Percentiles rank a stretch among this genome's conserved stretches.
phyloP scores from a whole-genome alignment of 805 yeast species.

The Starmera pachycereana region DNA sequence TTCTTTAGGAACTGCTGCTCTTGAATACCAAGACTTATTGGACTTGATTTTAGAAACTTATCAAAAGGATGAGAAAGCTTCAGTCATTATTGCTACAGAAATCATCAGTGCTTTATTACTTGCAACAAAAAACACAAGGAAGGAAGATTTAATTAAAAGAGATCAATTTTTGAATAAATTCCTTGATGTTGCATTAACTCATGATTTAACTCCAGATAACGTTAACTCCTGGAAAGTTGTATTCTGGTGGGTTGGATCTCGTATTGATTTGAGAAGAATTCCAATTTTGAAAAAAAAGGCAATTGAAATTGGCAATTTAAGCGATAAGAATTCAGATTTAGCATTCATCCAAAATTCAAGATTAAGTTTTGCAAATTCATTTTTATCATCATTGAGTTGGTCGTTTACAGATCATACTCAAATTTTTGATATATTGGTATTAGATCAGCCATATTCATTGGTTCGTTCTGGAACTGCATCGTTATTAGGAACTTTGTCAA shows the following conservation, averaged over 20 bases:
- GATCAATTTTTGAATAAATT: constrained; percentile 37
- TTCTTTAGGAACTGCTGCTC: constrained; percentile 30
- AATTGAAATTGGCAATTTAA: constrained; percentile 28
- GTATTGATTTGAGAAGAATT: constrained; percentile 57
- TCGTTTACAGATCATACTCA: constrained; percentile 40
- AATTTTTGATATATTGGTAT: constrained; percentile 29
- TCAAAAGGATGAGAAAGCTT: constrained; percentile 57
- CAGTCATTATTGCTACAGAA: constrained; percentile 71
- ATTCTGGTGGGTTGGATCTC: constrained; percentile 63
- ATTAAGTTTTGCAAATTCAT: constrained; percentile 41
- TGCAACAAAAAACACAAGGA: constrained; percentile 32
- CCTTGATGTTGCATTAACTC: constrained; percentile 34
- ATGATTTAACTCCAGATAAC: constrained; percentile 66
- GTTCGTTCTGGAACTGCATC: constrained; percentile 64
- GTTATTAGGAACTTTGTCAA: constrained; percentile 30
- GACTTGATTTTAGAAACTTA: constrained; percentile 39
- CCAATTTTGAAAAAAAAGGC: constrained; percentile 39
- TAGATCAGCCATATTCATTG: constrained; percentile 58
- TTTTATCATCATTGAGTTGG: constrained; percentile 42
- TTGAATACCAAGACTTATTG: constrained; percentile 43
- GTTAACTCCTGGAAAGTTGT: constrained; percentile 65
- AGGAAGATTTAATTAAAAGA: constrained; percentile 23
- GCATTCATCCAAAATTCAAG: constrained; percentile 59
- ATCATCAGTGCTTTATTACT: constrained; percentile 52
- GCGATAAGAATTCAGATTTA: constrained; percentile 43